Percentiles rank a stretch among this genome's conserved stretches.
Conservation (phyloP, 139 green algal species). For the Spirogloea muscicola region DNA sequence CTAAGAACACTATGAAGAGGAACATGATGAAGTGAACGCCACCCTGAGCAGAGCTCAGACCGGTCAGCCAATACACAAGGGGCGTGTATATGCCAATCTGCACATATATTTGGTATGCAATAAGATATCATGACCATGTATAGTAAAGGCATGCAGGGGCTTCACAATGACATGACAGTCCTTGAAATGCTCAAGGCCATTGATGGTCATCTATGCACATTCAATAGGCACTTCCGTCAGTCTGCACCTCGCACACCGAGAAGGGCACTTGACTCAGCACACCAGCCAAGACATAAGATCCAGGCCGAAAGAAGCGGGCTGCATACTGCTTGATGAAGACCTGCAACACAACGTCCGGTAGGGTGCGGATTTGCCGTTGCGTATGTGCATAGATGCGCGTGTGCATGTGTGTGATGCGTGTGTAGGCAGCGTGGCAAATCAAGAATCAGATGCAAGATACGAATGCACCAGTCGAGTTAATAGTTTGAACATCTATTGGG, state of each 20-base stretch:
- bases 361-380: no score
- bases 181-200: no score
- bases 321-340: conserved; percentile 34
- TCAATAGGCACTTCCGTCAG: no score
- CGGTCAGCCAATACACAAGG: conserved; percentile 25
- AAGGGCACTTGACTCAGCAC: conserved; percentile 9
- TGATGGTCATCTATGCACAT: no score
- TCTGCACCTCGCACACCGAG: conserved; percentile 23
- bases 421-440: not conserved
- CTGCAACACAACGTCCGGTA: conserved; percentile 1
- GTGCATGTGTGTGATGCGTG: not conserved
- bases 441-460: not conserved
- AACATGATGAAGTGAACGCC: conserved; percentile 26
- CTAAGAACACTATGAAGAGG: conserved; percentile 24
- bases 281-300: conserved; percentile 15
- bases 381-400: no score
- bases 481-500: no score
- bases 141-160: no score
- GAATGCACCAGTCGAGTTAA: no score
- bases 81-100: conserved; percentile 23
- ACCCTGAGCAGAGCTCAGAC: not conserved
- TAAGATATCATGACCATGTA: no score
- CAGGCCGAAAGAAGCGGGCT: conserved; percentile 22
- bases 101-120: no score
- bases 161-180: no score